Evolutionary conservation across 2,329 filamentous ascomycete species (phyloP).

Genomic region (Epichloe sp.): DNA sequence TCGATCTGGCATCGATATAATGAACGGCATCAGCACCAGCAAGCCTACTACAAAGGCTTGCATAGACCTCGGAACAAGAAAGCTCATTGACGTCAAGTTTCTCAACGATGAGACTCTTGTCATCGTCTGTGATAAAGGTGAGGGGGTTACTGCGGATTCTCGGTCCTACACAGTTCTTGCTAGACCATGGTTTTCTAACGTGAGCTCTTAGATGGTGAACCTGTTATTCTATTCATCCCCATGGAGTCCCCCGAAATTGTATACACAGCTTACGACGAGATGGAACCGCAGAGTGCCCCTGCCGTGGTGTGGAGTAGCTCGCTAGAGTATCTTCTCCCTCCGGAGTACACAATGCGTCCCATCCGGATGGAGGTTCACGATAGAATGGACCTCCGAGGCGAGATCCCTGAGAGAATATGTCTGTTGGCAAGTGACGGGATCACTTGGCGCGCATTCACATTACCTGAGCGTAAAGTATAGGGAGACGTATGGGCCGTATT

Average conservation of each 20-base stretch:
- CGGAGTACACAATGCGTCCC: conserved; percentile 19
- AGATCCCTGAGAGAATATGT: conserved; percentile 36
- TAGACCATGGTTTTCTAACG: not conserved
- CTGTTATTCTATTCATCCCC: conserved; percentile 22
- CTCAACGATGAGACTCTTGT: conserved; percentile 49
- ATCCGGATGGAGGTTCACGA: conserved; percentile 39
- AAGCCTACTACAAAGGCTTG: conserved; percentile 24
- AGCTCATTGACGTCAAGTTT: conserved; percentile 54
- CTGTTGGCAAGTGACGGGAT: conserved; percentile 35
- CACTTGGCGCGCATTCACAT: conserved; percentile 33
- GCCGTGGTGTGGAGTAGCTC: conserved; percentile 9
- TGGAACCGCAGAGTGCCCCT: conserved; percentile 3
- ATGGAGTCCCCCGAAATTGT: conserved; percentile 21
- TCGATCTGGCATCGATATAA: conserved; percentile 35
- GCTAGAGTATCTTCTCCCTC: conserved; percentile 15
- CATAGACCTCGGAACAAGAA: conserved; percentile 28
- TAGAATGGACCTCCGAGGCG: conserved; percentile 28
- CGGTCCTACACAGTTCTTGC: too few species aligned
- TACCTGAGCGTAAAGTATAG: conserved; percentile 15
- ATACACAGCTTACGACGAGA: conserved; percentile 24
- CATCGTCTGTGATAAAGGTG: conserved; percentile 38
- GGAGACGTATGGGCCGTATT: not conserved
- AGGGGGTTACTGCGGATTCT: not conserved
- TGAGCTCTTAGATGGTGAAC: conserved; percentile 12
- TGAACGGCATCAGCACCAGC: conserved; percentile 45